Evolutionary conservation across 306 rosid genomes (phyloP).

Genomic region (Trifolium subterraneum): DNA sequence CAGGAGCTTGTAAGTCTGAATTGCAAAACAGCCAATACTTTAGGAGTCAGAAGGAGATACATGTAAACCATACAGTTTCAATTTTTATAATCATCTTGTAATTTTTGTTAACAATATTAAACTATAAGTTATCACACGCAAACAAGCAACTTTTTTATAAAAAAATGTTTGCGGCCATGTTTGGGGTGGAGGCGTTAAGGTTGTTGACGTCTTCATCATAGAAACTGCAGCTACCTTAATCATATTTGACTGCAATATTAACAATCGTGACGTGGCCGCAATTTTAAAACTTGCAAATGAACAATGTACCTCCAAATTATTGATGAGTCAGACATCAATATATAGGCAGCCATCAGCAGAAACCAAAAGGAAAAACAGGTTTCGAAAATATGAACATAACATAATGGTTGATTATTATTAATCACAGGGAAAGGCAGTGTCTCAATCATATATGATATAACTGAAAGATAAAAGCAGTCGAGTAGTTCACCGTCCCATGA

Average conservation of each 20-base stretch:
- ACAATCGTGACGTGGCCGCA: neutral
- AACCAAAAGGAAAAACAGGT: neutral
- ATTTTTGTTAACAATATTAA: constrained; percentile 2
- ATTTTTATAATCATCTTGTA: neutral
- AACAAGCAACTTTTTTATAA: neutral
- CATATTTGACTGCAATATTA: neutral
- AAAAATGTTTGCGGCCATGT: neutral
- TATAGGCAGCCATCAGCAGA: constrained; percentile 7
- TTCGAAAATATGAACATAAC: neutral
- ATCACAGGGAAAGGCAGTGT: constrained; percentile 22
- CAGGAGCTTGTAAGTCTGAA: constrained; percentile 67
- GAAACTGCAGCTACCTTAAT: neutral
- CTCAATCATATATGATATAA: neutral
- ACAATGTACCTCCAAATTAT: constrained; percentile 1
- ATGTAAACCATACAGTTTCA: constrained; percentile 28
- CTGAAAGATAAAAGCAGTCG: neutral
- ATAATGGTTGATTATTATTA: neutral
- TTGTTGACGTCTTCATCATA: neutral
- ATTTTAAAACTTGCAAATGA: neutral
- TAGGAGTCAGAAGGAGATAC: constrained; percentile 8
- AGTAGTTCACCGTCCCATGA: neutral
- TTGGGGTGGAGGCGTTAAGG: neutral
- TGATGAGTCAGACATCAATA: constrained; percentile 10
- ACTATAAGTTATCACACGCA: neutral
- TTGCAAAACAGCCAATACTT: constrained; percentile 35